Evolutionary conservation across 2,329 filamentous ascomycete genomes (phyloP).

Genomic region (Penicillium occitanis): DNA sequence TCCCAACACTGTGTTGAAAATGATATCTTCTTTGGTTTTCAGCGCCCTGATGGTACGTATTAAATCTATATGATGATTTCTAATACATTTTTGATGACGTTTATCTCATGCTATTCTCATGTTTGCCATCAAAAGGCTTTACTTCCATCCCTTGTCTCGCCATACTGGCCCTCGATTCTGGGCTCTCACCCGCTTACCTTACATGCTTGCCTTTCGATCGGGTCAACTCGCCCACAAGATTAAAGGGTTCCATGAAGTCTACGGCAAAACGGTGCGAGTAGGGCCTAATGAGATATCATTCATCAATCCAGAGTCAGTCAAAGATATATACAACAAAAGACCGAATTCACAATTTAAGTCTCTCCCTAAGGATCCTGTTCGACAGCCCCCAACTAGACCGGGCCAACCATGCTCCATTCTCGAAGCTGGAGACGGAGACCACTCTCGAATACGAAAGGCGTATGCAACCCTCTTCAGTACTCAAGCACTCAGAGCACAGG

Average conservation of each 20-base stretch:
- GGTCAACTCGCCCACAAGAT: no score
- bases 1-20: background rate
- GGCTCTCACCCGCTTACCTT: conserved; percentile 35
- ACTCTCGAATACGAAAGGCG: conserved; percentile 39
- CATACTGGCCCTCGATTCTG: conserved; percentile 45
- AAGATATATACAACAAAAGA: conserved; percentile 44
- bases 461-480: conserved; percentile 46
- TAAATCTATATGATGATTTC: background rate
- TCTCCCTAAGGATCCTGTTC: conserved; percentile 6
- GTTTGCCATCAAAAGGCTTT: conserved; percentile 39
- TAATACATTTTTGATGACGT: background rate
- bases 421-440: conserved; percentile 33
- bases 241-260: conserved; percentile 28
- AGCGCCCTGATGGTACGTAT: background rate
- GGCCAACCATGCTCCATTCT: conserved; percentile 1
- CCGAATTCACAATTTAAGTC: conserved; percentile 33
- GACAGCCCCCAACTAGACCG: background rate
- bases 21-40: background rate
- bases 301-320: conserved; percentile 37
- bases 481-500: conserved; percentile 42
- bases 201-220: conserved; percentile 24
- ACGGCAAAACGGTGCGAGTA: conserved; percentile 44
- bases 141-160: conserved; percentile 45
- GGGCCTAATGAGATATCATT: conserved; percentile 46
- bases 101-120: background rate